A percentile compares a stretch with the other conserved stretches of the same genome.
phyloP scores from a whole-genome alignment of 2,329 filamentous ascomycete species.

The Colletotrichum filicis region DNA sequence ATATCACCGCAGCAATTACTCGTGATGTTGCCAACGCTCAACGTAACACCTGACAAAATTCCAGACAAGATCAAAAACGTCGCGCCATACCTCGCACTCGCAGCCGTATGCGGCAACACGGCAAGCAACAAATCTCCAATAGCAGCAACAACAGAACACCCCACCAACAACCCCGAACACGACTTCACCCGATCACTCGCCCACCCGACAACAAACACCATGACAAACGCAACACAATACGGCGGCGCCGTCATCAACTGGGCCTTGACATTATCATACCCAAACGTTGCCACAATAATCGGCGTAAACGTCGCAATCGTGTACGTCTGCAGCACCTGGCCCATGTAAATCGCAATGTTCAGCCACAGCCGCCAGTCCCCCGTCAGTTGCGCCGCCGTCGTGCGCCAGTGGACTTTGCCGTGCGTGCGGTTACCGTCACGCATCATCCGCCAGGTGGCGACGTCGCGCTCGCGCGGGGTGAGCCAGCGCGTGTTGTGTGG shows the following conservation, averaged over 20 bases:
- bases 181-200: conserved; percentile 34
- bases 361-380: conserved; percentile 56
- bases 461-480: conserved; percentile 35
- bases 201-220: conserved; percentile 33
- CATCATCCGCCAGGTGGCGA: conserved; percentile 37
- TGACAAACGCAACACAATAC: conserved; percentile 33
- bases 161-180: conserved; percentile 32
- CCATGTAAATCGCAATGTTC: conserved; percentile 56
- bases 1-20: conserved; percentile 31
- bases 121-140: conserved; percentile 19
- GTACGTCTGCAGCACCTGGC: conserved; percentile 28
- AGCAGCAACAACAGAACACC: conserved; percentile 32
- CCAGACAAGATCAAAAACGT: conserved; percentile 22
- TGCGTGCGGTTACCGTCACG: conserved; percentile 35
- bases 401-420: conserved; percentile 18
- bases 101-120: conserved; percentile 10
- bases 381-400: conserved; percentile 37
- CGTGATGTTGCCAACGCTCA: conserved; percentile 23
- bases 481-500: conserved; percentile 37
- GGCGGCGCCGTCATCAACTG: conserved; percentile 38
- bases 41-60: conserved; percentile 15
- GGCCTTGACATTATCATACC: conserved; percentile 35
- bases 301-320: conserved; percentile 38
- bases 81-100: conserved; percentile 18
- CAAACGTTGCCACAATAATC: conserved; percentile 38